A percentile compares a stretch with the other conserved stretches of the same genome.
Evolutionary conservation across 2,329 filamentous ascomycete genomes (phyloP).

Genomic region (Metarhizium brunneum): DNA sequence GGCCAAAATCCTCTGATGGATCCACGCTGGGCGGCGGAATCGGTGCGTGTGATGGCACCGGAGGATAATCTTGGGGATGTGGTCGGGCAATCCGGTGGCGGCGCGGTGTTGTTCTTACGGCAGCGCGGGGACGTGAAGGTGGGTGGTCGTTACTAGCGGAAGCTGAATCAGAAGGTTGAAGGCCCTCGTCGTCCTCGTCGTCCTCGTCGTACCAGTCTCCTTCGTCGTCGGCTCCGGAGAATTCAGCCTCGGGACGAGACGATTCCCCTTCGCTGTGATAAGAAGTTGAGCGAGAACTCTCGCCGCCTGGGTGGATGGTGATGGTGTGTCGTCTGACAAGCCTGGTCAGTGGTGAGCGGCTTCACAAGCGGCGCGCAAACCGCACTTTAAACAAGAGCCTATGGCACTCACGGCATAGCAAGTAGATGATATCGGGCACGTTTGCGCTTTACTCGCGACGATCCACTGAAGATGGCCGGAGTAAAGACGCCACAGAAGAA

Average conservation of each 20-base stretch:
- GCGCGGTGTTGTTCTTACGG: slow-evolving; percentile 15
- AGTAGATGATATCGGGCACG: slow-evolving; percentile 18
- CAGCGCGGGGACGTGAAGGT: slow-evolving; percentile 7
- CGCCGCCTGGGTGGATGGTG: slow-evolving; percentile 17
- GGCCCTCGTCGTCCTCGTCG: slow-evolving; percentile 33
- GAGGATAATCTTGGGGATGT: slow-evolving; percentile 28
- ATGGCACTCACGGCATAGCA: slow-evolving; percentile 35
- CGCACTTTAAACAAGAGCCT: background rate
- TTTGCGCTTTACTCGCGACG: slow-evolving; percentile 36
- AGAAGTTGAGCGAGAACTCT: slow-evolving; percentile 22
- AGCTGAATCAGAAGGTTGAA: slow-evolving; percentile 51
- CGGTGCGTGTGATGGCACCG: slow-evolving; percentile 27
- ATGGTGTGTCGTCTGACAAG: slow-evolving; percentile 18
- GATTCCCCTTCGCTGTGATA: slow-evolving; percentile 30
- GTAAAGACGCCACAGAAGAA: slow-evolving; percentile 24
- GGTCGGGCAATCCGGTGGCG: slow-evolving; percentile 23
- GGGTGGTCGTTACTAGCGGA: slow-evolving; percentile 32
- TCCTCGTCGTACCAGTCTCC: slow-evolving; percentile 30
- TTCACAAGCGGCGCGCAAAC: slow-evolving; percentile 5
- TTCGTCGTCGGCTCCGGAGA: slow-evolving; percentile 25
- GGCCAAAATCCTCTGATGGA: slow-evolving; percentile 51
- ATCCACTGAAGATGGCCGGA: slow-evolving; percentile 35
- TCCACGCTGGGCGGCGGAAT: slow-evolving; percentile 54
- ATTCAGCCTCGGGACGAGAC: slow-evolving; percentile 21
- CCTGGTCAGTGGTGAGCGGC: slow-evolving; percentile 16